Evolutionary conservation across 352 stramenopile genomes (phyloP).

Genomic region (Aphanomyces invadans): DNA sequence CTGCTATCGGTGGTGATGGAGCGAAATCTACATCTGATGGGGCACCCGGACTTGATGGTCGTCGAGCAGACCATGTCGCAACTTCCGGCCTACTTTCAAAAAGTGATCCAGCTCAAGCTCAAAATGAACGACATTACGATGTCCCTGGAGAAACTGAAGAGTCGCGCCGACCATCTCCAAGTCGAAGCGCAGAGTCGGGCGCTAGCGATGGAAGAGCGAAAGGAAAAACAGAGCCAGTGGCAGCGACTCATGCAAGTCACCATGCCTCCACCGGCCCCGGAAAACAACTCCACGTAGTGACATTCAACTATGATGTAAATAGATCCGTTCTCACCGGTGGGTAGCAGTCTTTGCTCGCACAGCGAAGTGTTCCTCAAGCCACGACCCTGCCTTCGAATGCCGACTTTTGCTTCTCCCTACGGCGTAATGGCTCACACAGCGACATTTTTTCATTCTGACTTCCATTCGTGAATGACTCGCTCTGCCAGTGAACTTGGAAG

Average conservation of each 20-base stretch:
- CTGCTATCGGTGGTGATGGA: slow-evolving; percentile 3
- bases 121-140: slow-evolving; percentile 15
- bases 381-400: too few relatives aligned
- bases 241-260: background rate
- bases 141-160: slow-evolving; percentile 9
- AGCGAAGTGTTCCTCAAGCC: too few relatives aligned
- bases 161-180: slow-evolving; percentile 11
- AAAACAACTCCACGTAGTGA: too few relatives aligned
- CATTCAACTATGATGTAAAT: too few relatives aligned
- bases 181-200: slow-evolving; percentile 16
- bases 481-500: too few relatives aligned
- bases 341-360: too few relatives aligned
- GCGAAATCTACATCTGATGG: background rate
- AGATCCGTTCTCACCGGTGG: too few relatives aligned
- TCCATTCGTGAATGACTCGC: too few relatives aligned
- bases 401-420: too few relatives aligned
- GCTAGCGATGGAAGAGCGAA: slow-evolving; percentile 3
- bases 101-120: slow-evolving; percentile 9
- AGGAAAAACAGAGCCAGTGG: slow-evolving; percentile 6
- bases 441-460: too few relatives aligned
- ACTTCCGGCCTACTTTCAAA: slow-evolving; percentile 15
- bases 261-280: too few relatives aligned
- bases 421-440: too few relatives aligned
- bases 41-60: background rate
- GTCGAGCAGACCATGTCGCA: slow-evolving; percentile 16